Evolutionary conservation across 441 rosid species (phyloP).

Genomic region (Eruca vesicaria): DNA sequence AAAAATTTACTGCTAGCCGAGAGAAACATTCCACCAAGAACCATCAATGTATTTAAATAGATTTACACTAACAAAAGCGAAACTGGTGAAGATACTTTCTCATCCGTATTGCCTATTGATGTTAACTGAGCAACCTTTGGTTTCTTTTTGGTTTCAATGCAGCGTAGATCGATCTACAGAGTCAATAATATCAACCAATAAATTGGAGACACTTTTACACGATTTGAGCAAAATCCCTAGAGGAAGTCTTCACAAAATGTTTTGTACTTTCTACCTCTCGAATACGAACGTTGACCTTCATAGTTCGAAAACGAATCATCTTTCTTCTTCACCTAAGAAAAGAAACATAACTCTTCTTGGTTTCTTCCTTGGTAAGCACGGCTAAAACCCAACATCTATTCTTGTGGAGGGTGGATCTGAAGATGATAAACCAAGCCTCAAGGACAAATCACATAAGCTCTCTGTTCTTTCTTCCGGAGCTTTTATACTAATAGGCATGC

Average conservation of each 20-base stretch:
- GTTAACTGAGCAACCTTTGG: not conserved
- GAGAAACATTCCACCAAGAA: no score
- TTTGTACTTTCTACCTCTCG: conserved; percentile 51
- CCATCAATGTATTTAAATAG: not conserved
- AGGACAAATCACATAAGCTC: conserved; percentile 69
- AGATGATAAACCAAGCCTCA: conserved; percentile 67
- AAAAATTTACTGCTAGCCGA: no score
- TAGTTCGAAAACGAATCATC: conserved; percentile 39
- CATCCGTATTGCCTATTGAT: not conserved
- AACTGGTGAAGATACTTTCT: not conserved
- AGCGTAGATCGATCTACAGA: not conserved
- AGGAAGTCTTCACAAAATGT: conserved; percentile 37
- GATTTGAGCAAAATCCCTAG: conserved; percentile 14
- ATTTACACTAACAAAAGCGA: not conserved
- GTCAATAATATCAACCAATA: conserved; percentile 19
- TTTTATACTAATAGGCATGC: conserved; percentile 40
- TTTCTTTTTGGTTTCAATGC: not conserved
- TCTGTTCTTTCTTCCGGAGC: conserved; percentile 38
- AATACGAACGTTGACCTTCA: conserved; percentile 39
- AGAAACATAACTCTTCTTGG: conserved; percentile 55
- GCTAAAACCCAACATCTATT: conserved; percentile 40
- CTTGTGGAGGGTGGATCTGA: conserved; percentile 44
- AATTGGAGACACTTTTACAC: conserved; percentile 23
- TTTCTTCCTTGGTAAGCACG: conserved; percentile 40
- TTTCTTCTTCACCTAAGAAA: conserved; percentile 48